These are phyloP conservation scores for Lasiodiplodia gonubiensis DNA, from an alignment of 2,329 filamentous ascomycete genomes.

Conservation along the genomic window DNA sequence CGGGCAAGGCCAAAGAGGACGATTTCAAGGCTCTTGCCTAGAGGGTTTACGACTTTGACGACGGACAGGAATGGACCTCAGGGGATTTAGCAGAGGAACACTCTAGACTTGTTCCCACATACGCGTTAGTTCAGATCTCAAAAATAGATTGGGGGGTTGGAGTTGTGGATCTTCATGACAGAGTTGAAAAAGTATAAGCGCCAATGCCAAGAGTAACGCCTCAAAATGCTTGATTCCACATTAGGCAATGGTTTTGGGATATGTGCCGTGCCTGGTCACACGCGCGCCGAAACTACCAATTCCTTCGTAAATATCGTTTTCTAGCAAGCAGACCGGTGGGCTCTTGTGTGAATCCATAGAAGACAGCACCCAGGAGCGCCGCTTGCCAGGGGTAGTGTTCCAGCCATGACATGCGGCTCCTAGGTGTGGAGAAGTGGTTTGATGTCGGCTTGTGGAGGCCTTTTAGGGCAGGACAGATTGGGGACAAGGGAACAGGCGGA, in stretches of 20 bases:
- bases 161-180: not conserved
- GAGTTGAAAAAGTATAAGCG: not conserved
- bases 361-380: too few species aligned
- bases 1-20: slow-evolving; percentile 84
- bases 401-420: not conserved
- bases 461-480: not conserved
- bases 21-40: slow-evolving; percentile 70
- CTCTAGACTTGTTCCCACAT: slow-evolving; percentile 4
- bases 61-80: not conserved
- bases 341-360: not conserved
- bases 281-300: too few species aligned
- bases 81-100: not conserved
- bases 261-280: not conserved
- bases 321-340: not conserved
- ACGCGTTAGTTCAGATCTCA: slow-evolving; percentile 5
- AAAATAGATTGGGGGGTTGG: slow-evolving; percentile 9
- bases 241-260: not conserved
- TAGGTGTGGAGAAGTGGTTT: not conserved
- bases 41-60: not conserved
- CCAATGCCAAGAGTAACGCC: not conserved
- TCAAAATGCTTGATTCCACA: not conserved
- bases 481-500: not conserved
- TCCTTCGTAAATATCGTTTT: too few species aligned
- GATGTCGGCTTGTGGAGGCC: not conserved
- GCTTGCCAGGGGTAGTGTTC: too few species aligned